Conservation (phyloP, 78 protist species). For the Cavenderia fasciculata region DNA sequence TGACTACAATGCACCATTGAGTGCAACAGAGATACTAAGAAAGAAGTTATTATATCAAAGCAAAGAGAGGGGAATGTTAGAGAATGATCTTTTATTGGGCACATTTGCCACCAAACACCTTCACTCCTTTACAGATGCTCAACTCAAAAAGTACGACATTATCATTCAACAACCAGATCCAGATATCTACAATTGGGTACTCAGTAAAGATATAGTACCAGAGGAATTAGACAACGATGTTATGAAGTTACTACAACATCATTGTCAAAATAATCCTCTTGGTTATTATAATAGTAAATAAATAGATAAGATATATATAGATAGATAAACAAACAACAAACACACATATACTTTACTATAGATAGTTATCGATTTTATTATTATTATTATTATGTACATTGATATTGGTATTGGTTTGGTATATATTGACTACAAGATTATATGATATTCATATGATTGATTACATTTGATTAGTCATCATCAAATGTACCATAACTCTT, state of each 20-base stretch:
- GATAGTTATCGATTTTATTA: too few species aligned
- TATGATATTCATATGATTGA: too few species aligned
- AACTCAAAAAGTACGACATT: constrained; percentile 25
- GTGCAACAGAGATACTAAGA: constrained; percentile 23
- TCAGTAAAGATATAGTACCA: constrained; percentile 26
- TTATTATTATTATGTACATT: too few species aligned
- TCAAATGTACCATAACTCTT: constrained; percentile 18
- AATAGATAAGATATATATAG: neutral
- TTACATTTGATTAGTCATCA: neutral
- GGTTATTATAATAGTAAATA: constrained; percentile 1
- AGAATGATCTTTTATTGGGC: constrained; percentile 61
- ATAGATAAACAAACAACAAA: too few species aligned
- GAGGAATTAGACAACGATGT: constrained; percentile 48
- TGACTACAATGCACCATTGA: neutral
- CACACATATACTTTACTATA: too few species aligned
- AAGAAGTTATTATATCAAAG: constrained; percentile 55
- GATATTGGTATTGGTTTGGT: too few species aligned
- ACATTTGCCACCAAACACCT: constrained; percentile 41
- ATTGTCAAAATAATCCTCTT: constrained; percentile 46
- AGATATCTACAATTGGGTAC: constrained; percentile 59
- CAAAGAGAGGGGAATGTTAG: constrained; percentile 76
- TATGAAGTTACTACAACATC: constrained; percentile 48
- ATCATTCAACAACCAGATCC: constrained; percentile 72
- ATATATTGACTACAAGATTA: too few species aligned
- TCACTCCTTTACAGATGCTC: neutral